These are phyloP conservation scores for Austroboletus novae-zelandiae DNA, from an alignment of 1,284 basidiomycete species.

Conservation along the genomic window DNA sequence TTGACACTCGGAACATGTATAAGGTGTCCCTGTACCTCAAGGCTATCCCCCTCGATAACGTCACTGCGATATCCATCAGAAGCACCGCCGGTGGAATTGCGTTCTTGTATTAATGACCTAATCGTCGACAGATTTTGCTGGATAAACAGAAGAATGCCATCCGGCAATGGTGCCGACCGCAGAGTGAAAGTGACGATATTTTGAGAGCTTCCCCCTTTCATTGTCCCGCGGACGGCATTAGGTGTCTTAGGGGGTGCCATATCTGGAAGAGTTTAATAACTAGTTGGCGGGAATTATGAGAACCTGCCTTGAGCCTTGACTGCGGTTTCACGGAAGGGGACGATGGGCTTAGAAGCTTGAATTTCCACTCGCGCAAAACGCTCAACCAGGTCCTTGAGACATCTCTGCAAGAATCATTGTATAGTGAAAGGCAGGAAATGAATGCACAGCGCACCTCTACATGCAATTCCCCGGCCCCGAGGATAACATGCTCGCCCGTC, in stretches of 20 bases:
- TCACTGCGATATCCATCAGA: constrained; percentile 32
- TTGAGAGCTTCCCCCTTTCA: constrained; percentile 67
- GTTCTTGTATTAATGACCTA: constrained; percentile 53
- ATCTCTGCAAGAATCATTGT: constrained; percentile 57
- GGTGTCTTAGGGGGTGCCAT: constrained; percentile 85
- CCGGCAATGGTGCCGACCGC: constrained; percentile 80
- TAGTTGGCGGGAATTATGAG: not conserved
- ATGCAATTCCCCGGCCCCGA: constrained; percentile 96
- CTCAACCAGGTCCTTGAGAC: constrained; percentile 92
- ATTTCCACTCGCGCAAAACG: constrained; percentile 93
- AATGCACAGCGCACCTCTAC: constrained; percentile 64
- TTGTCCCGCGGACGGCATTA: constrained; percentile 76
- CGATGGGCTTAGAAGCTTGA: constrained; percentile 92
- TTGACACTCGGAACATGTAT: constrained; percentile 60
- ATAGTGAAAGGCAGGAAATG: not conserved
- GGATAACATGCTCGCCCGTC: constrained; percentile 96
- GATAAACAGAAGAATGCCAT: constrained; percentile 68
- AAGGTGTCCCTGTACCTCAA: constrained; percentile 58
- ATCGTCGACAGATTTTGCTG: constrained; percentile 67
- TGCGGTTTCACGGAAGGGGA: constrained; percentile 96
- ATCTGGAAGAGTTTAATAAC: constrained; percentile 46
- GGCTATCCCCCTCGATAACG: constrained; percentile 39
- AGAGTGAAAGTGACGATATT: constrained; percentile 83
- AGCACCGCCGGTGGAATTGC: constrained; percentile 27
- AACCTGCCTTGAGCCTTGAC: constrained; percentile 68